A percentile compares a stretch with the other conserved stretches of the same genome.
Evolutionary conservation across 2,329 filamentous ascomycete genomes (phyloP).

Genomic region (Bipolaris cookei): DNA sequence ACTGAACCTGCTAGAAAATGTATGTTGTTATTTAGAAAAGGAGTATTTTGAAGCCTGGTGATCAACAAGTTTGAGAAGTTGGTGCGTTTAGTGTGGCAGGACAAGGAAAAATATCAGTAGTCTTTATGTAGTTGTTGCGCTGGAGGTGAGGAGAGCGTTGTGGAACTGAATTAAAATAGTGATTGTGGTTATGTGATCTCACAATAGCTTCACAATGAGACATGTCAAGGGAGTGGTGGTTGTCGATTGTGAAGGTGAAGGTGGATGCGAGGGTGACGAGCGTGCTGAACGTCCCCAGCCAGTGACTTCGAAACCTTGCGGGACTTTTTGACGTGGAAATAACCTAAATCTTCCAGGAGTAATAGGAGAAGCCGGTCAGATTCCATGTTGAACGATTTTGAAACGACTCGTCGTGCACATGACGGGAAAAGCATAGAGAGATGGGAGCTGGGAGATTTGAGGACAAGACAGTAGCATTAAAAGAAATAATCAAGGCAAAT

Average conservation of each 20-base stretch:
- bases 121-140: slow-evolving; percentile 19
- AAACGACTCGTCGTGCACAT: neutral
- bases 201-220: slow-evolving; percentile 31
- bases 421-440: neutral
- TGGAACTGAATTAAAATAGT: slow-evolving; percentile 20
- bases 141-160: slow-evolving; percentile 1
- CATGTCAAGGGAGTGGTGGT: slow-evolving; percentile 16
- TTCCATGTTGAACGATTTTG: neutral
- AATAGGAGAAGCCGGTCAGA: too few relatives aligned
- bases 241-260: slow-evolving; percentile 22
- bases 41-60: neutral
- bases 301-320: slow-evolving; percentile 8
- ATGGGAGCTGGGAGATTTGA: neutral
- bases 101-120: slow-evolving; percentile 12
- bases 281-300: slow-evolving; percentile 4
- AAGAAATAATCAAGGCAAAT: neutral
- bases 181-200: slow-evolving; percentile 12
- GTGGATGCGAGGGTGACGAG: slow-evolving; percentile 22
- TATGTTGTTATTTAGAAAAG: slow-evolving; percentile 2
- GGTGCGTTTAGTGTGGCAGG: slow-evolving; percentile 18
- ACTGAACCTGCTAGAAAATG: slow-evolving; percentile 10
- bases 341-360: too few relatives aligned
- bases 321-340: neutral
- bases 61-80: slow-evolving; percentile 4
- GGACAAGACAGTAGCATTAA: neutral